Base-by-base conservation (phyloP, 768 basidiomycete species). In the Paxillus involutus region DNA sequence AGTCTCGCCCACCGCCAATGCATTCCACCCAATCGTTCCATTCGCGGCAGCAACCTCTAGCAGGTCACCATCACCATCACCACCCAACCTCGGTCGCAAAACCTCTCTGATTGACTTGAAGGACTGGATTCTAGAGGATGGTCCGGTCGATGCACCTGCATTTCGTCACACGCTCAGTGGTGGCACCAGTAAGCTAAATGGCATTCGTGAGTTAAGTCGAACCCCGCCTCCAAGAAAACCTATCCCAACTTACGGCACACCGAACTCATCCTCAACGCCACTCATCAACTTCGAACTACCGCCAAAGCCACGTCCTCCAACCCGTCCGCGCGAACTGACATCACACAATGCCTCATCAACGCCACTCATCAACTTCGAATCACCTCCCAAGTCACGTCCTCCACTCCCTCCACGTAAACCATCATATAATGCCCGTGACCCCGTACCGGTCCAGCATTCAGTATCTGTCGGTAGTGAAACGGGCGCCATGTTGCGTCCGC, bases 91-190 rank as follows among this genome's bases (percentile, higher is more conserved):
- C 30, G 56, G 59, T 42, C 73, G 77, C 33, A 84, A 80, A 63
- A 74, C 82, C 0, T 88, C 88, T 35, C 73, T 88, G 49, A 80
- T 88, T 59, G 87, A 89, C 70, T 75, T 89, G 53, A 80, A 79
- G 53, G 88, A 89, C 67, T 89, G 87, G 86, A 79, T 87, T 49
- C 73, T 87, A 50, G 86, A 85, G 45, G 83, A 85, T 58, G 82
- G 80, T 10, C 76, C 79, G 21, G 66, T 71, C 6, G 59, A 60
- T n/a, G 49, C 41, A 3, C 56, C 53, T n/a, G 19, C 49, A 9
- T 33, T 50, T 43, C 53, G 26, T 47, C 68, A 47, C 45, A 16
- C 58, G 3, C 49, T 51, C 46, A 40, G 43, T 6, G n/a, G 30
- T n/a, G 57, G 59, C 37, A 29, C 45, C 33, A 16, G 47, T 45